These are phyloP conservation scores for Cardamine chenopodiifolia DNA, from an alignment of 345 rosid species.

Conservation along the genomic window DNA sequence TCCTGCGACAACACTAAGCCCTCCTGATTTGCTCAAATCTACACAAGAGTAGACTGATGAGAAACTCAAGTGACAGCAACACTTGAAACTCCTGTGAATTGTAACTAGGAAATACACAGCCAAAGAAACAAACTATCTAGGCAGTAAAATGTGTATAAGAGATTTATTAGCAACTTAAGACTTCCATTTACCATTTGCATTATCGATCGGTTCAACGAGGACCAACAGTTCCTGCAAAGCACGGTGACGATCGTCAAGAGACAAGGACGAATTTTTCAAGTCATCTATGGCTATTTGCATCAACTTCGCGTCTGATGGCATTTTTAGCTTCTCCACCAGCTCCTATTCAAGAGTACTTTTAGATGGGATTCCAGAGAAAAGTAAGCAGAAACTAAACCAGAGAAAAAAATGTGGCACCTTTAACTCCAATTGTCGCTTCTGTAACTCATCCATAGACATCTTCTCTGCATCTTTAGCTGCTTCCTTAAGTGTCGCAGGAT, in stretches of 20 bases:
- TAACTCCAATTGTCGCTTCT: conserved; percentile 76
- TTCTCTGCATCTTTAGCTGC: conserved; percentile 68
- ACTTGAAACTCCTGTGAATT: background rate
- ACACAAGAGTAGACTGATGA: conserved; percentile 18
- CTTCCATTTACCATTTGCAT: conserved; percentile 70
- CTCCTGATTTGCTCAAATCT: conserved; percentile 89
- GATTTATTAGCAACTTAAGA: background rate
- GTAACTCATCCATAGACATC: conserved; percentile 62
- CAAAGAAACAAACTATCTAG: background rate
- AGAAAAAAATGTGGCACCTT: conserved; percentile 51
- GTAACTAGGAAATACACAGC: background rate
- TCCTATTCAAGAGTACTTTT: conserved; percentile 50
- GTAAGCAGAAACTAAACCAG: background rate
- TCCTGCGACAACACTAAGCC: conserved; percentile 55
- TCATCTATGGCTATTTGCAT: conserved; percentile 80
- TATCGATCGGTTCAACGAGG: conserved; percentile 93
- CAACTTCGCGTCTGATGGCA: conserved; percentile 84
- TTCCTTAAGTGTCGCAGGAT: conserved; percentile 78
- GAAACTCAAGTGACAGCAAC: background rate
- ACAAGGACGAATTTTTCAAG: conserved; percentile 67
- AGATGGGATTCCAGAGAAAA: background rate
- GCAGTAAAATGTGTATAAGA: background rate
- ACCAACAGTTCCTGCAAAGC: conserved; percentile 80
- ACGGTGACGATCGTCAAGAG: conserved; percentile 76
- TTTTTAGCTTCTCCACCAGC: conserved; percentile 71